These are phyloP conservation scores for Stachybotrys chartarum DNA, from an alignment of 2,329 filamentous ascomycete species.

Conservation along the genomic window DNA sequence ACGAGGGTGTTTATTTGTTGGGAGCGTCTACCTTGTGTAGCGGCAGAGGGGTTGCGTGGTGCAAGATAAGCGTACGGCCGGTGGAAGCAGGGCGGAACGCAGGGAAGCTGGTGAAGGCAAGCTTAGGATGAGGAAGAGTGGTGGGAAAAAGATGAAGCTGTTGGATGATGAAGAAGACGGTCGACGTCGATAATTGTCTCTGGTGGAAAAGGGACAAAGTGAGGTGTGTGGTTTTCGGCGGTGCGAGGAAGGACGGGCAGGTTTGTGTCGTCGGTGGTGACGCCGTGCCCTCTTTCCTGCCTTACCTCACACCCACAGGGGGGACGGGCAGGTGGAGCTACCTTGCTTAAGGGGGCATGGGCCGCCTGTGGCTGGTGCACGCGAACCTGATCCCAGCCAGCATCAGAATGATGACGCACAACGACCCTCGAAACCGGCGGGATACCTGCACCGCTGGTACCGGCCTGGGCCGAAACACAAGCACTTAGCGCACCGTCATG, in stretches of 20 bases:
- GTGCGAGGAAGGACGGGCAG: not conserved
- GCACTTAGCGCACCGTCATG: not conserved
- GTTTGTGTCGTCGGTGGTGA: not conserved
- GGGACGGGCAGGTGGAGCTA: not conserved
- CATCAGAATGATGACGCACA: not conserved
- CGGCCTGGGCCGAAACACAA: not conserved
- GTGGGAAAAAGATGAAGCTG: not conserved
- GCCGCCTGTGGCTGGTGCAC: not conserved
- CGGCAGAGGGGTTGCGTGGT: not conserved
- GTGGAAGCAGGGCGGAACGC: not conserved
- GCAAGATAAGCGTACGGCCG: not conserved
- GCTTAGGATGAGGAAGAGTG: not conserved
- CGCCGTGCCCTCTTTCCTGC: constrained; percentile 1
- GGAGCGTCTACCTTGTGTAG: not conserved
- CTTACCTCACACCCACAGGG: not conserved
- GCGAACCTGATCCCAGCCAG: not conserved
- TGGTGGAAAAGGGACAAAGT: not conserved
- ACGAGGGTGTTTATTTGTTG: constrained; percentile 6
- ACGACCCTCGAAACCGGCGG: not conserved
- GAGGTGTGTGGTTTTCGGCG: not conserved
- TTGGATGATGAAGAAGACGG: not conserved
- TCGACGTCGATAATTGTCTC: not conserved
- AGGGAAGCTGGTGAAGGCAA: not conserved
- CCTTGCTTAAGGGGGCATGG: not conserved
- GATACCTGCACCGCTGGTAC: not conserved